A percentile compares a stretch with the other conserved stretches of the same genome.
Conservation (phyloP, 108 stramenopile species). For the Bacterosira constricta region DNA sequence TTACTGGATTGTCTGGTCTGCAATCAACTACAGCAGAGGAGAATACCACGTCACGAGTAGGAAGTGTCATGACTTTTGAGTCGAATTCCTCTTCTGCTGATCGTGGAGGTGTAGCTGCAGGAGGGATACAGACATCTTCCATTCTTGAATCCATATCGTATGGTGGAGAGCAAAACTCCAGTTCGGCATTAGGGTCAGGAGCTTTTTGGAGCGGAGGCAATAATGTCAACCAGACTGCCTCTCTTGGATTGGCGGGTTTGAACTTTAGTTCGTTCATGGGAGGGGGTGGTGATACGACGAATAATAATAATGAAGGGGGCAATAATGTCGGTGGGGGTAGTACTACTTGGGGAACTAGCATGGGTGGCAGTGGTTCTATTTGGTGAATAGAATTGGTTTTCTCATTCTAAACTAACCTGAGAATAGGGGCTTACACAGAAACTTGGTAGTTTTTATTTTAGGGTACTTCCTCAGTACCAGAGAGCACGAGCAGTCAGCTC, state of each 20-base stretch:
- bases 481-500: too few species aligned
- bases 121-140: conserved; percentile 28
- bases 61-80: conserved; percentile 43
- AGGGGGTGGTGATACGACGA: background rate
- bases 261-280: conserved; percentile 37
- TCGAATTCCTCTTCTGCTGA: background rate
- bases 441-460: too few species aligned
- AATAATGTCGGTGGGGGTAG: background rate
- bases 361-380: conserved; percentile 7
- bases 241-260: conserved; percentile 16
- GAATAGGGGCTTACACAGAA: too few species aligned
- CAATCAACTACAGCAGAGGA: conserved; percentile 13
- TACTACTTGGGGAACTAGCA: conserved; percentile 8
- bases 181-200: conserved; percentile 6
- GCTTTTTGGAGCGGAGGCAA: background rate
- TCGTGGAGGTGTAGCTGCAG: conserved; percentile 2
- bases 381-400: too few species aligned
- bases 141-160: conserved; percentile 35
- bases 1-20: conserved; percentile 38
- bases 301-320: background rate
- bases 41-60: conserved; percentile 33
- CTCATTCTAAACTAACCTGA: too few species aligned
- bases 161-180: conserved; percentile 1
- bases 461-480: too few species aligned
- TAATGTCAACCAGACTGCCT: background rate